Evolutionary conservation across 192 early-diverging fungal species (phyloP).

Genomic region (Phycomyces blakesleeanus): DNA sequence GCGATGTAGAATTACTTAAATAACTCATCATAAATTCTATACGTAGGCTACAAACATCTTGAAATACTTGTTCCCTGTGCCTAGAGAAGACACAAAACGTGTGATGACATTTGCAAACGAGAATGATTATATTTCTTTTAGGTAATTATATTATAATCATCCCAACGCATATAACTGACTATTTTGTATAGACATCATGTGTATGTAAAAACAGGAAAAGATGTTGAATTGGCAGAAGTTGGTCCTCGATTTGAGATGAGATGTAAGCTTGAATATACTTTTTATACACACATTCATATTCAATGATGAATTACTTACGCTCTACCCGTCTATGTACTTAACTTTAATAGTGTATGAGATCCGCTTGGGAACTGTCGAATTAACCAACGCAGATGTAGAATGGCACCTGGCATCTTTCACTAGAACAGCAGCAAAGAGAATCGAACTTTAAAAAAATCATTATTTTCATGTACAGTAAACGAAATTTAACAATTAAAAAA

Average conservation of each 20-base stretch:
- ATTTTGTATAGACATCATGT: constrained; percentile 81
- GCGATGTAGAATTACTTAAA: neutral
- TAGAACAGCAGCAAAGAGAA: constrained; percentile 79
- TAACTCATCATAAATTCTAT: constrained; percentile 1
- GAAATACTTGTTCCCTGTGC: constrained; percentile 96
- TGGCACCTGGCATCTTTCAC: constrained; percentile 94
- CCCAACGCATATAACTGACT: neutral
- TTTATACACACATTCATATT: neutral
- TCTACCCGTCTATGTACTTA: constrained; percentile 5
- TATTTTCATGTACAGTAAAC: constrained; percentile 9
- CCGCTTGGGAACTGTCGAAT: constrained; percentile 90
- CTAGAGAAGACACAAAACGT: constrained; percentile 92
- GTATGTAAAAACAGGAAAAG: constrained; percentile 82
- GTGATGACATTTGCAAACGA: constrained; percentile 98
- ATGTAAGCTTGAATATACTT: constrained; percentile 40
- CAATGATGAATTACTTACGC: neutral
- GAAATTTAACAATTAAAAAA: neutral
- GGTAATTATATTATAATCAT: constrained; percentile 35
- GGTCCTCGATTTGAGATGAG: constrained; percentile 98
- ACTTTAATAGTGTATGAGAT: constrained; percentile 81
- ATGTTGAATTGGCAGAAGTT: constrained; percentile 93
- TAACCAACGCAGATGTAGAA: constrained; percentile 92
- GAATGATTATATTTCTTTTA: constrained; percentile 94
- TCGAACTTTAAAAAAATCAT: constrained; percentile 51
- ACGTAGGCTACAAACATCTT: constrained; percentile 75